These are phyloP conservation scores for Ogataea philodendri DNA, from an alignment of 805 yeast species.

Conservation along the genomic window DNA sequence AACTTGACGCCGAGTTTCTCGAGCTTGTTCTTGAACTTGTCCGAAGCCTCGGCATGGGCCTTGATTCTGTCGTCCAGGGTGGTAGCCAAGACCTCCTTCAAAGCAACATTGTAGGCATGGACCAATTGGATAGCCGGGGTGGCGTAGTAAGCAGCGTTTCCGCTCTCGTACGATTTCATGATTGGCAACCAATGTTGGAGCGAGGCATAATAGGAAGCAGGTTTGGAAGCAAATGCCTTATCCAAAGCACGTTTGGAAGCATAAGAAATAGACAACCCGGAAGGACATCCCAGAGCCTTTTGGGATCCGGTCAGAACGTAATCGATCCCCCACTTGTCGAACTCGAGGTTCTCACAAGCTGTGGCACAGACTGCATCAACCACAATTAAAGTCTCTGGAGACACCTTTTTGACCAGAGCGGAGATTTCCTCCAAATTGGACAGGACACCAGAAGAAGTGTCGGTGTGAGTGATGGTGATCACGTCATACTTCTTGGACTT, in stretches of 20 bases:
- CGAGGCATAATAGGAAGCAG: constrained; percentile 63
- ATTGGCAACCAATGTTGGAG: constrained; percentile 85
- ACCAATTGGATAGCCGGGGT: constrained; percentile 92
- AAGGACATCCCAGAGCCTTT: constrained; percentile 92
- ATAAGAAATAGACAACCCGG: constrained; percentile 80
- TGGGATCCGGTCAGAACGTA: constrained; percentile 89
- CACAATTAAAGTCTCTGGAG: constrained; percentile 79
- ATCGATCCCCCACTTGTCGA: constrained; percentile 88
- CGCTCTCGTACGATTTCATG: constrained; percentile 81
- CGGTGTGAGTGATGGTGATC: constrained; percentile 90
- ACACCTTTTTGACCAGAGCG: constrained; percentile 52
- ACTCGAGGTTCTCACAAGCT: constrained; percentile 82
- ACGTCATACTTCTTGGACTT: constrained; percentile 46
- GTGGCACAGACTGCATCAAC: constrained; percentile 96
- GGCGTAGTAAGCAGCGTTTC: constrained; percentile 84
- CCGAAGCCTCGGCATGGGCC: constrained; percentile 61
- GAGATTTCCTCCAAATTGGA: constrained; percentile 66
- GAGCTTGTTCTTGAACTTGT: constrained; percentile 59
- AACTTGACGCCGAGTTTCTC: constrained; percentile 62
- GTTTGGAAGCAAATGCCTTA: constrained; percentile 50
- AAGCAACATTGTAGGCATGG: constrained; percentile 74
- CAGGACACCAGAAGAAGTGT: constrained; percentile 94
- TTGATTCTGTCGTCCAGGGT: constrained; percentile 60
- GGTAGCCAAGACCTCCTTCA: constrained; percentile 58
- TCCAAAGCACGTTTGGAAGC: constrained; percentile 73